Evolutionary conservation across 106 monocot species (phyloP), one percentile per base, ranked within the genome.

Genomic region (Triglochin maritima): DNA sequence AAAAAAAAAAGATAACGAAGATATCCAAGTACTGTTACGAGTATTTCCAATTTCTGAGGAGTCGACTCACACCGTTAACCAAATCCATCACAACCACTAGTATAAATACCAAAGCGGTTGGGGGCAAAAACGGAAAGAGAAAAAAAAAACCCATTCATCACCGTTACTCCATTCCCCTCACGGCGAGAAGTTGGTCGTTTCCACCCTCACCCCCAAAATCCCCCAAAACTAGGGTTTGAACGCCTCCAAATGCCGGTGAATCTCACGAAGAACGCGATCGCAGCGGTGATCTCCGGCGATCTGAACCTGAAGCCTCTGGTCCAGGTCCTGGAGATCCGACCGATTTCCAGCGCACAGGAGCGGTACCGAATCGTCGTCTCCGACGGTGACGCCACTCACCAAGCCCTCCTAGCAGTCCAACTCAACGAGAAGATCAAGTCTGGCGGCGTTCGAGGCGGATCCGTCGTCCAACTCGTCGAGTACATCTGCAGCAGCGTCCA

Each of bases 401-500:
- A 83, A 13, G 91, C 91, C 14, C 72, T 98, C 17, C 75, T 98
- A 6, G 91, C 88, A 2, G 72, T 74, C 15, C 91, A 98, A 77
- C 80, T 91, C 44, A 86, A 76, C 58, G 75, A 56, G 15, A 78
- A 69, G 14, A 82, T 81, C 5, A 83, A 69, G 74, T 50, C 53
- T 7, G 85, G 90, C 3, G 50, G 8, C 10, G 4, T 98, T 8
- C 72, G 65, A 62, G 65, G 5, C 49, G 88, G 91, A 42, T 86
- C 91, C 9, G 70, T 98, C 44, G 91, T 98, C 42, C 91, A 98
- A 70, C 78, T 98, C 16, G 50, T 86, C 16, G 96, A 98, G 67
- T 98, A 88, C 82, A 78, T 91, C 48, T 76, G 79, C 66, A 87
- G 82, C 73, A 78, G 74, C 52, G 69, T 98, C 61, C 82, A 86